A percentile compares a stretch with the other conserved stretches of the same genome.
Conservation (phyloP, 2,329 filamentous ascomycete species). For the Fusarium multiceps region DNA sequence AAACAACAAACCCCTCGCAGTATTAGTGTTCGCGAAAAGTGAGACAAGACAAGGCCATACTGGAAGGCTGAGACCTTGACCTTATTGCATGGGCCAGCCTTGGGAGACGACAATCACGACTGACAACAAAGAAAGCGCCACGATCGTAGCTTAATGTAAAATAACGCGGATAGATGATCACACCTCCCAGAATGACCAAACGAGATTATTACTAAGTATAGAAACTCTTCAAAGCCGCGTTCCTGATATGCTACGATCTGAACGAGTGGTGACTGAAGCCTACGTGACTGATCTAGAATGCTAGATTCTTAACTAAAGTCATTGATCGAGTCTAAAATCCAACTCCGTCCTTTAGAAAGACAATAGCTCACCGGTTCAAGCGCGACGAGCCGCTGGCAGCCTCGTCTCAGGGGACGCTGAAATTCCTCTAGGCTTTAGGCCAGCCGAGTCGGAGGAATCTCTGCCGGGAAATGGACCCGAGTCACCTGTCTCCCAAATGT, state of each 20-base stretch:
- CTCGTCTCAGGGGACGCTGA: constrained; percentile 38
- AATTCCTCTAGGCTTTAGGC: constrained; percentile 1
- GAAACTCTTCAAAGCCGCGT: neutral
- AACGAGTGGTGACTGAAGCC: neutral
- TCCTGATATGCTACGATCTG: neutral
- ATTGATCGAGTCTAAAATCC: neutral
- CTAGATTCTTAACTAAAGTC: neutral
- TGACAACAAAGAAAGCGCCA: constrained; percentile 11
- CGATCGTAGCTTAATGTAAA: neutral
- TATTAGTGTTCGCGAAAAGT: neutral
- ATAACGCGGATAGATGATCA: neutral
- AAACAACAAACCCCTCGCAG: neutral
- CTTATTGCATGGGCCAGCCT: neutral
- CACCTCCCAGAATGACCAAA: neutral
- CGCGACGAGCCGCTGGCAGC: constrained; percentile 32
- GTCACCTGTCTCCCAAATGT: constrained; percentile 25
- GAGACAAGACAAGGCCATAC: constrained; percentile 13
- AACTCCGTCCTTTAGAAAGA: constrained; percentile 1
- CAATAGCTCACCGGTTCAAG: constrained; percentile 12
- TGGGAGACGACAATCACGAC: neutral
- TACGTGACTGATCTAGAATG: neutral
- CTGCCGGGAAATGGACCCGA: constrained; percentile 12
- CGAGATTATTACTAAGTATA: neutral
- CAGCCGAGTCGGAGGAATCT: constrained; percentile 10
- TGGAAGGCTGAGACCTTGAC: neutral